phyloP scores from a whole-genome alignment of 768 basidiomycete species.

The Hortiboletus flavorubellus region DNA sequence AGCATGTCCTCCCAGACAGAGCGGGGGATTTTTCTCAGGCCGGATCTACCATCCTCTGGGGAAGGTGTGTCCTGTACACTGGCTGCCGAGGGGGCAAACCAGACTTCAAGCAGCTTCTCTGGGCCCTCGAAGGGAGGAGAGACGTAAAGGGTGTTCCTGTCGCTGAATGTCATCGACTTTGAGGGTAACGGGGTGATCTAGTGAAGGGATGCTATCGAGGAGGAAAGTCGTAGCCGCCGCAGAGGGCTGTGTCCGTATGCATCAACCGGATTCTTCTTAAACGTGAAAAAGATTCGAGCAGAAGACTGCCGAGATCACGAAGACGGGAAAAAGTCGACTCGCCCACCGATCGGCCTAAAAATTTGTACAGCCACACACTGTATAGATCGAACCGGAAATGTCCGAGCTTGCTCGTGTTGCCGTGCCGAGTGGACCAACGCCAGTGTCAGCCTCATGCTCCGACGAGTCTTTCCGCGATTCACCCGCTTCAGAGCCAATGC shows the following conservation, averaged over 20 bases:
- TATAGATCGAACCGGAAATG: constrained; percentile 17
- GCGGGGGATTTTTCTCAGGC: constrained; percentile 73
- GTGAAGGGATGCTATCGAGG: constrained; percentile 46
- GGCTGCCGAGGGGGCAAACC: constrained; percentile 84
- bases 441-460: constrained; percentile 32
- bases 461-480: constrained; percentile 42
- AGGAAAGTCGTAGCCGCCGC: constrained; percentile 36
- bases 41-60: constrained; percentile 46
- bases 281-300: constrained; percentile 1
- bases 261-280: constrained; percentile 35
- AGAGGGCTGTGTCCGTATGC: constrained; percentile 40
- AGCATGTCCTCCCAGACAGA: constrained; percentile 96
- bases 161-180: constrained; percentile 25
- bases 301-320: constrained; percentile 15
- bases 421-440: background rate
- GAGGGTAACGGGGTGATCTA: constrained; percentile 4
- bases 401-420: constrained; percentile 3
- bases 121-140: constrained; percentile 83
- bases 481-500: constrained; percentile 44
- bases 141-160: constrained; percentile 20
- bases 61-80: constrained; percentile 47
- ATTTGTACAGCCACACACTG: constrained; percentile 22
- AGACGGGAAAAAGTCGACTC: constrained; percentile 8
- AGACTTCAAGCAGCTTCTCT: constrained; percentile 94
- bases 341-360: constrained; percentile 13